A percentile compares a stretch with the other conserved stretches of the same genome.
Evolutionary conservation across 140 eudicot species (phyloP).

Genomic region (Senecio squalidus): DNA sequence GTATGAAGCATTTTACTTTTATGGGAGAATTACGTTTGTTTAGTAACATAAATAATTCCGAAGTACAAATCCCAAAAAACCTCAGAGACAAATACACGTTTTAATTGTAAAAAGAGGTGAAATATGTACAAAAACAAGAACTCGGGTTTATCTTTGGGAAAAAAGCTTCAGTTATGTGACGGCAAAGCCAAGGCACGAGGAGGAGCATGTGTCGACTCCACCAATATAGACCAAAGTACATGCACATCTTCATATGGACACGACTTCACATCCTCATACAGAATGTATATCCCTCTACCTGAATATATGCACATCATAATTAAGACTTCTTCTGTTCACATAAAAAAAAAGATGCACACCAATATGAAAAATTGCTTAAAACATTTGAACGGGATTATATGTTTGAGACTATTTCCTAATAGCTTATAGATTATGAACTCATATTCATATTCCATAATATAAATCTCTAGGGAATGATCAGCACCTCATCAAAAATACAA

Average conservation of each 20-base stretch:
- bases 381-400: no score
- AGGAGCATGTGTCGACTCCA: slow-evolving; percentile 62
- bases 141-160: slow-evolving; percentile 8
- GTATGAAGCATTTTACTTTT: background rate
- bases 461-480: no score
- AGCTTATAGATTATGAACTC: no score
- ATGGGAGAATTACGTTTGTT: background rate
- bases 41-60: slow-evolving; percentile 24
- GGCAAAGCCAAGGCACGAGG: slow-evolving; percentile 42
- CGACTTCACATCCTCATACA: slow-evolving; percentile 92
- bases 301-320: slow-evolving; percentile 1
- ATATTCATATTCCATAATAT: no score
- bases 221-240: slow-evolving; percentile 86
- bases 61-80: slow-evolving; percentile 19
- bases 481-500: no score
- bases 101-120: slow-evolving; percentile 10
- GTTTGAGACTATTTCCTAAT: no score
- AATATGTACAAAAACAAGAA: slow-evolving; percentile 32
- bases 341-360: background rate
- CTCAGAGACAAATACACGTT: slow-evolving; percentile 23
- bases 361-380: background rate
- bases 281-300: slow-evolving; percentile 88
- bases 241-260: slow-evolving; percentile 95
- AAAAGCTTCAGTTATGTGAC: slow-evolving; percentile 28
- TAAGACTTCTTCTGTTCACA: background rate